phyloP scores from a whole-genome alignment of 257 asterid species.

The Solanum bukasovii region DNA sequence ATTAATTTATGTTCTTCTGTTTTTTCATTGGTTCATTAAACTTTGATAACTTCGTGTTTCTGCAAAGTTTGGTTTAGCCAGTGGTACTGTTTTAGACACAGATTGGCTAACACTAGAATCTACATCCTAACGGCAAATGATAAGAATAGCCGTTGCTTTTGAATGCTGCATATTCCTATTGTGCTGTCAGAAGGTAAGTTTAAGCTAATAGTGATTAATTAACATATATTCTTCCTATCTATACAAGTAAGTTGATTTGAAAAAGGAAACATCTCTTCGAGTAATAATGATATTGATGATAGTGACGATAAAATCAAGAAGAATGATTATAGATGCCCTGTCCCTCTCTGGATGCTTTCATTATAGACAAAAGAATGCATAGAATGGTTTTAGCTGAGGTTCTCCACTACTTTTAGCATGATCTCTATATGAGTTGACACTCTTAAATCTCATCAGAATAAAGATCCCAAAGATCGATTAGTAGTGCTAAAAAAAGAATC shows the following conservation, averaged over 20 bases:
- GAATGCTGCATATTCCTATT: constrained; percentile 23
- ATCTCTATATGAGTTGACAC: background rate
- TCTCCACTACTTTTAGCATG: background rate
- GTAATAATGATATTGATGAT: background rate
- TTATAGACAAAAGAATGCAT: background rate
- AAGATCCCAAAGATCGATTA: background rate
- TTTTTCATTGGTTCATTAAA: too few relatives aligned
- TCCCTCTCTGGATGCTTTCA: background rate
- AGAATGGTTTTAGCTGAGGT: background rate
- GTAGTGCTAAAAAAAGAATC: background rate
- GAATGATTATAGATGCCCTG: background rate
- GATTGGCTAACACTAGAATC: constrained; percentile 12
- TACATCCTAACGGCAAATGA: constrained; percentile 18
- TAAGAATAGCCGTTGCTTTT: constrained; percentile 40
- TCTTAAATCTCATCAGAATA: background rate
- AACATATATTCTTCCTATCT: background rate
- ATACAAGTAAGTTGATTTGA: background rate
- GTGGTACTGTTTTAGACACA: too few relatives aligned
- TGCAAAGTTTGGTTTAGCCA: too few relatives aligned
- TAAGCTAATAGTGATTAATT: background rate
- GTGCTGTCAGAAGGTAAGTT: background rate
- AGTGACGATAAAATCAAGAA: background rate
- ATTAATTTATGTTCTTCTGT: too few relatives aligned
- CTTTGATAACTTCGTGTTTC: too few relatives aligned
- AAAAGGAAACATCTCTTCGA: background rate